Evolutionary conservation across 148 eudicot genomes (phyloP), one percentile per base, ranked within the genome.

Genomic region (Pharnaceum exiguum): DNA sequence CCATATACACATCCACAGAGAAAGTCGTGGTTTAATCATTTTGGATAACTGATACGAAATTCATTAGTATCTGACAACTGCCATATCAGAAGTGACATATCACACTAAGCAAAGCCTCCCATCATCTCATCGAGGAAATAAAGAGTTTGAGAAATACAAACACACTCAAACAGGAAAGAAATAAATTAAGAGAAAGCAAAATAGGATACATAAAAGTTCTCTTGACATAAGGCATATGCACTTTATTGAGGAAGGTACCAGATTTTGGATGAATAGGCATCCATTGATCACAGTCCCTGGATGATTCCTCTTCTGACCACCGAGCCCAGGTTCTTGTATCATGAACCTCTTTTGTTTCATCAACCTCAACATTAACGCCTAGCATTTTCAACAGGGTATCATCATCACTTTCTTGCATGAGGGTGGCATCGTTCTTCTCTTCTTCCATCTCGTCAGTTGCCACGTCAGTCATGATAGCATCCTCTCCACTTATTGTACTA

Each of bases 231-330:
- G 42, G 12, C 29, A 27, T 12, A 57, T 18, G 2, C 12, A 56
- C 25, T 19, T 7, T 25, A 19, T 24, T 60, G 15, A 51, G 45
- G 57, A 65, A 16, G 43, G 36, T 23, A 88, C 94, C 95, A 55
- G 78, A 61, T 68, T 59, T 65, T 42, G 81, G 27, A 70, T 51
- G 90, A 67, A 88, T 37, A 66, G 98, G 96, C 89, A 81, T 76
- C 98, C 98, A 93, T 43, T 81, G 90, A 74, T 76, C 75, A 52
- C 57, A 55, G 65, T 88, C 96, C 71, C 94, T 79, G 52, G 51
- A 68, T 65, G 70, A 70, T 73, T 93, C 98, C 58, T 80, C 96
- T 62, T 88, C 67, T 43, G 95, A 78, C 96, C 98, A 93, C 60
- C 77, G 79, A 60, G 61, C 73, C 98, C 98, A 93, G 10, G 87